Evolutionary conservation across 331 rosid genomes (phyloP).

Genomic region (Acacia pycnantha): DNA sequence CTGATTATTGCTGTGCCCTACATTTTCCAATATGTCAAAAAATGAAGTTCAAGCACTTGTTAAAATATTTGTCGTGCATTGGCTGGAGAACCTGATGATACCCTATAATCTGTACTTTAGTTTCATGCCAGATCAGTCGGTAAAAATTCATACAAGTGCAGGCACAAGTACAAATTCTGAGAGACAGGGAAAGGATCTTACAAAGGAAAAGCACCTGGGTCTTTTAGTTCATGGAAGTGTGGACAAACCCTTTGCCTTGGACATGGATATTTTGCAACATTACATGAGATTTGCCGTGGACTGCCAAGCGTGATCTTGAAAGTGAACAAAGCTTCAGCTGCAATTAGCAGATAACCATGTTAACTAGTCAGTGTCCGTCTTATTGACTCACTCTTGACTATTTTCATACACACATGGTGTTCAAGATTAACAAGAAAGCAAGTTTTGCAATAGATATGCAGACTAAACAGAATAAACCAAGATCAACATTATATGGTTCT

Average conservation of each 20-base stretch:
- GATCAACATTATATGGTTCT: not conserved
- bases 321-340: slow-evolving; percentile 58
- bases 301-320: slow-evolving; percentile 32
- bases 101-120: not conserved
- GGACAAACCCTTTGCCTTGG: slow-evolving; percentile 39
- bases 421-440: not conserved
- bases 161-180: not conserved
- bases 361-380: not conserved
- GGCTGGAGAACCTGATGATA: not conserved
- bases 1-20: not conserved
- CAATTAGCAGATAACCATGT: not conserved
- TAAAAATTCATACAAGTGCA: not conserved
- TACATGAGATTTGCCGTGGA: slow-evolving; percentile 34
- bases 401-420: not conserved
- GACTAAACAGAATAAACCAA: not conserved
- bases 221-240: slow-evolving; percentile 47
- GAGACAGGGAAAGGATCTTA: slow-evolving; percentile 47
- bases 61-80: not conserved
- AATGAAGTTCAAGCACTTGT: not conserved
- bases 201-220: slow-evolving; percentile 50
- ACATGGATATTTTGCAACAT: slow-evolving; percentile 43
- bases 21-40: not conserved
- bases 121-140: not conserved
- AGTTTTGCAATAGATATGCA: not conserved
- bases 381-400: not conserved